Percentiles rank a stretch among this genome's conserved stretches.
These are phyloP conservation scores for Pisolithus tinctorius DNA, from an alignment of 768 basidiomycete genomes.

Conservation along the genomic window DNA sequence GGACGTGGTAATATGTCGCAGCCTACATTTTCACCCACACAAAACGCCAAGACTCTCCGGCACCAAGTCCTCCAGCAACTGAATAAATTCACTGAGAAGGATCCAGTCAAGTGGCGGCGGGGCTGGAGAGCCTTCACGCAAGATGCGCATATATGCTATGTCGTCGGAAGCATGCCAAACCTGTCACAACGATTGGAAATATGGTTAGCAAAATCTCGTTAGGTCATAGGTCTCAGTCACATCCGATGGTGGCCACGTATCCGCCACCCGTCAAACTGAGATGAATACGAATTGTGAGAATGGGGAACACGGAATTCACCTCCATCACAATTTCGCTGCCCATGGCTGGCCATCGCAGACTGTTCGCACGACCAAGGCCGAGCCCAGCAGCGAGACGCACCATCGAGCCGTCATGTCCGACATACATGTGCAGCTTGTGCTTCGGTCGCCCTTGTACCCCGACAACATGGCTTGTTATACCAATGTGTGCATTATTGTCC, in stretches of 20 bases:
- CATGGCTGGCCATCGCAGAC: slow-evolving; percentile 41
- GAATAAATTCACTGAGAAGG: slow-evolving; percentile 28
- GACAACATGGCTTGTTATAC: neutral
- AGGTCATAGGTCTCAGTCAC: neutral
- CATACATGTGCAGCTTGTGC: slow-evolving; percentile 34
- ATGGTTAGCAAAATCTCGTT: too few relatives aligned
- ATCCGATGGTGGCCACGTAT: neutral
- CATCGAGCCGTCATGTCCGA: slow-evolving; percentile 46
- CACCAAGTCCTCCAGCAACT: slow-evolving; percentile 26
- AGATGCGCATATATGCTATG: slow-evolving; percentile 32
- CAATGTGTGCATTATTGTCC: too few relatives aligned
- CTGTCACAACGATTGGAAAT: slow-evolving; percentile 13
- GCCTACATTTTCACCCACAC: slow-evolving; percentile 6
- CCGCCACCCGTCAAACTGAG: neutral
- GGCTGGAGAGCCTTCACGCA: slow-evolving; percentile 39
- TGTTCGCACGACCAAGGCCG: slow-evolving; percentile 29
- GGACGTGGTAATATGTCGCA: neutral
- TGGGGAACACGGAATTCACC: slow-evolving; percentile 17
- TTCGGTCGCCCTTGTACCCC: slow-evolving; percentile 11
- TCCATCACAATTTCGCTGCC: slow-evolving; percentile 43
- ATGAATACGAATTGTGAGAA: neutral
- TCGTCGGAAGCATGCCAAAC: slow-evolving; percentile 30
- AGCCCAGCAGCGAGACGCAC: slow-evolving; percentile 34
- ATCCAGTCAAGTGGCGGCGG: slow-evolving; percentile 30
- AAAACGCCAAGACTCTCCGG: slow-evolving; percentile 26